Evolutionary conservation across 2,329 filamentous ascomycete species (phyloP), one percentile per base, ranked within the genome.

Genomic region (Monosporascus sp.): DNA sequence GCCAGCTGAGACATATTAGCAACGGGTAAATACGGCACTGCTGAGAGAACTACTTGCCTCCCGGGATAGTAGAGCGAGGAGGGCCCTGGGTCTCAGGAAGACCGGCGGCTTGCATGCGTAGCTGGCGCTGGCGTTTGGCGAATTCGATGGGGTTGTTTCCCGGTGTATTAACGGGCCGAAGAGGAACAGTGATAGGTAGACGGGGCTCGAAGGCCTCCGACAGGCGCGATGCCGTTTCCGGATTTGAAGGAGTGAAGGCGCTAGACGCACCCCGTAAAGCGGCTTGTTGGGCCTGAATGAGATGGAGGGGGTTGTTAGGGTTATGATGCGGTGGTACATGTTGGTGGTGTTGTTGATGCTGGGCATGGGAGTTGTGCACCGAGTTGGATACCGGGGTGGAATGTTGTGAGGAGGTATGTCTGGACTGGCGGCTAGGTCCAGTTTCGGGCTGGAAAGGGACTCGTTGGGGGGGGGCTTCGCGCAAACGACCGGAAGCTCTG

Each of bases 361-460:
- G 51, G 37, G 56, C 50, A 16, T 63, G 63, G 31, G 63, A 48
- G 24, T 56, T 60, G 31, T 63, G 58, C 14, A 56, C 58, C 17
- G 68, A 60, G 35, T 62, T 60, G 16, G 64, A 46, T 17, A 61
- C 56, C 31, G 65, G 58, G 14, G 61, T 64, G 24, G 52, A 59
- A 52, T 78, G 72, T 20, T 80, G 77, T 35, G 71, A 73, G 27
- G 77, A 74, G 24, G 76, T 67, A 59, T 87, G 82, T 51, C 87
- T 81, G 7, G 80, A 82, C 61, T 85, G 80, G 57, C 89, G 80
- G 16, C 80, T 75, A 3, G 86, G 76, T 9, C 80, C 81, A 2
- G 85, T 85, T 63, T 95, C 90, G 31, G 90, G 90, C 66, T 94
- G 89, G 70, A 93, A 95, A 50, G 94, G 85, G 50, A 92, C 85